A percentile compares a stretch with the other conserved stretches of the same genome.
phyloP scores from a whole-genome alignment of 768 basidiomycete species.

The Tylopilus plumbeoviolaceoides region DNA sequence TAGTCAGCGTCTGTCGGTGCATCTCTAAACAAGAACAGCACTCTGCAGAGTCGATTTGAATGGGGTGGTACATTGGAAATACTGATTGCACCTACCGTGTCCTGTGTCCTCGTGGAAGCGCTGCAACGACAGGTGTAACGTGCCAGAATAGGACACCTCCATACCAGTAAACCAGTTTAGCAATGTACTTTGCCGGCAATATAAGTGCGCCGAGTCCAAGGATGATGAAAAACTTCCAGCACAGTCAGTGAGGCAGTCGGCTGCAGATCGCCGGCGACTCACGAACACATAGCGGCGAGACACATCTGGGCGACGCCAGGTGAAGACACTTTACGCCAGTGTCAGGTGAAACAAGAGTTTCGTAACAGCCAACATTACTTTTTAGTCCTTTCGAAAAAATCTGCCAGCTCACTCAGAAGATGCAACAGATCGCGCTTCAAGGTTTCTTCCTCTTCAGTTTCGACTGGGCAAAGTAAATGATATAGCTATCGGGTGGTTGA shows the following conservation, averaged over 20 bases:
- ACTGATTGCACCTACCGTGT: slow-evolving; percentile 36
- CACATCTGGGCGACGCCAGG: slow-evolving; percentile 56
- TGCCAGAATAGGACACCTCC: slow-evolving; percentile 63
- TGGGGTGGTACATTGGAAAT: background rate
- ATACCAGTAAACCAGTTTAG: slow-evolving; percentile 43
- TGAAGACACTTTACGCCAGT: slow-evolving; percentile 45
- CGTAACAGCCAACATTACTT: slow-evolving; percentile 40
- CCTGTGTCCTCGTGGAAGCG: slow-evolving; percentile 44
- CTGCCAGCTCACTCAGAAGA: slow-evolving; percentile 45
- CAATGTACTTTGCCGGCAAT: slow-evolving; percentile 47
- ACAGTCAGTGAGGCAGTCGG: slow-evolving; percentile 1
- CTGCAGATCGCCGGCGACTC: slow-evolving; percentile 11
- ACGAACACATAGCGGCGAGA: slow-evolving; percentile 50
- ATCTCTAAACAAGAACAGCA: slow-evolving; percentile 45
- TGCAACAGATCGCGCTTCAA: slow-evolving; percentile 41
- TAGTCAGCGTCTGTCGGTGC: slow-evolving; percentile 67
- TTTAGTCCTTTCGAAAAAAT: slow-evolving; percentile 59
- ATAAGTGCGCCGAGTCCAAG: slow-evolving; percentile 38
- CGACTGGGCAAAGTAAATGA: background rate
- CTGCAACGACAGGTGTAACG: slow-evolving; percentile 49
- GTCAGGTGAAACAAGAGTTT: slow-evolving; percentile 1
- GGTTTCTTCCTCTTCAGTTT: slow-evolving; percentile 32
- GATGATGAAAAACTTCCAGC: slow-evolving; percentile 34
- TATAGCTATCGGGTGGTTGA: background rate
- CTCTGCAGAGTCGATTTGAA: slow-evolving; percentile 28